phyloP scores from a whole-genome alignment of 2,329 filamentous ascomycete genomes.

The Colletotrichum sp. region DNA sequence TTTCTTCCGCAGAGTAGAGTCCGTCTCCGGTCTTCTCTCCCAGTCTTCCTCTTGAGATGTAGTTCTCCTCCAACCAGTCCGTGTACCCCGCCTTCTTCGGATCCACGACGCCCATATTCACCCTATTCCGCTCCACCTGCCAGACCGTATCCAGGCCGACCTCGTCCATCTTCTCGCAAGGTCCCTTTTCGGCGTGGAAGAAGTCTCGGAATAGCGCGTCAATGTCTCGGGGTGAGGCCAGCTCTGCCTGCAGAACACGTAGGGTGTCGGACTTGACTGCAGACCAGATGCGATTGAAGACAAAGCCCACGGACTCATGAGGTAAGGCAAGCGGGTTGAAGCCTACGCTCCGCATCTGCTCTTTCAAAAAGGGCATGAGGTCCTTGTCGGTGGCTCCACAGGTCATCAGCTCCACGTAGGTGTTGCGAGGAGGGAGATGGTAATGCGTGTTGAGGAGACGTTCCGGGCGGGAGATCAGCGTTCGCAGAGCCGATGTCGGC shows the following conservation, averaged over 20 bases:
- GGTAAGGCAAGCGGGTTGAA: conserved; percentile 28
- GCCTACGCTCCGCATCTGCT: conserved; percentile 29
- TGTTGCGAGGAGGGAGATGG: conserved; percentile 34
- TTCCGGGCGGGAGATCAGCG: conserved; percentile 22
- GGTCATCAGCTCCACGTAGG: conserved; percentile 38
- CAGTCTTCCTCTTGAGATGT: conserved; percentile 27
- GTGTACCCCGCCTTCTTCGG: conserved; percentile 8
- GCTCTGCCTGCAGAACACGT: conserved; percentile 31
- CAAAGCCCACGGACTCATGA: conserved; percentile 34
- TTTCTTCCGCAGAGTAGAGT: conserved; percentile 26
- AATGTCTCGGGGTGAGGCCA: conserved; percentile 33
- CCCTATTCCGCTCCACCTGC: conserved; percentile 27
- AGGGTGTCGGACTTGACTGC: conserved; percentile 38
- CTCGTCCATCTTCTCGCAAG: conserved; percentile 36
- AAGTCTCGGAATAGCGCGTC: conserved; percentile 34
- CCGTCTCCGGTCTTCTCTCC: conserved; percentile 34
- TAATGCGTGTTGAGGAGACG: conserved; percentile 38
- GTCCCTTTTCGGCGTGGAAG: conserved; percentile 30
- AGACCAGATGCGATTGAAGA: conserved; percentile 39
- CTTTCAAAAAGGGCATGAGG: conserved; percentile 31
- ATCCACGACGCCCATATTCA: conserved; percentile 18
- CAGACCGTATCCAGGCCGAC: conserved; percentile 35
- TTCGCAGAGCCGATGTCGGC: conserved; percentile 29
- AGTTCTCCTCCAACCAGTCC: conserved; percentile 28
- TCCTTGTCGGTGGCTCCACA: conserved; percentile 28